Percentiles rank a stretch among this genome's conserved stretches.
Conservation (phyloP, 2,329 filamentous ascomycete genomes). For the Ramichloridium luteum region DNA sequence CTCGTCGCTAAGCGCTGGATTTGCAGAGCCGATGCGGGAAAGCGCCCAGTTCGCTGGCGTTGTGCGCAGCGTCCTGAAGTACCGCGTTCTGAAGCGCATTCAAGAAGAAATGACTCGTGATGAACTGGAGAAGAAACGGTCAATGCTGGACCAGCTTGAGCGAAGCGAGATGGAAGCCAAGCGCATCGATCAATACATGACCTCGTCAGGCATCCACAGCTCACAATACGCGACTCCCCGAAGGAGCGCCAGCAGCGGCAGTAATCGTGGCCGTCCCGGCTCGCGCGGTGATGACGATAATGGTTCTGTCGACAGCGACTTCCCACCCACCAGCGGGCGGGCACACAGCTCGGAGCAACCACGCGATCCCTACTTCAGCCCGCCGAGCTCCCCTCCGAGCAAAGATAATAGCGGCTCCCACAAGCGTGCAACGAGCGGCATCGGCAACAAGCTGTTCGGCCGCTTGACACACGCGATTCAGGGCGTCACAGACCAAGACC, state of each 20-base stretch:
- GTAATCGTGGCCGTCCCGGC: slow-evolving; percentile 21
- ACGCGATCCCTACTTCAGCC: slow-evolving; percentile 24
- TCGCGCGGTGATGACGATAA: slow-evolving; percentile 51
- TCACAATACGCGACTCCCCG: slow-evolving; percentile 43
- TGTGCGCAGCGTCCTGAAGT: slow-evolving; percentile 76
- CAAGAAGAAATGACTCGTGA: slow-evolving; percentile 97
- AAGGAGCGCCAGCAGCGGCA: slow-evolving; percentile 43
- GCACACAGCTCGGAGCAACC: slow-evolving; percentile 59
- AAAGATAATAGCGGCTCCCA: slow-evolving; percentile 33
- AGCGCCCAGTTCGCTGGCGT: slow-evolving; percentile 95
- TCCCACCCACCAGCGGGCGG: slow-evolving; percentile 57
- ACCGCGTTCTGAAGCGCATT: slow-evolving; percentile 82
- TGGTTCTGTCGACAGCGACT: slow-evolving; percentile 89
- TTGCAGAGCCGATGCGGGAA: slow-evolving; percentile 95
- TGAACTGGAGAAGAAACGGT: slow-evolving; percentile 76
- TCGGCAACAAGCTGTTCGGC: slow-evolving; percentile 87
- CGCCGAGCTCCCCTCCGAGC: slow-evolving; percentile 15
- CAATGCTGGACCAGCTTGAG: slow-evolving; percentile 77
- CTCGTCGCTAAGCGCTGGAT: slow-evolving; percentile 75
- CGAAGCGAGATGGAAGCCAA: slow-evolving; percentile 84
- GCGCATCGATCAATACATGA: slow-evolving; percentile 86
- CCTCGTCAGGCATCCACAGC: slow-evolving; percentile 49
- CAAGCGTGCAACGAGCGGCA: slow-evolving; percentile 72
- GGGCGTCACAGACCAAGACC: slow-evolving; percentile 90
- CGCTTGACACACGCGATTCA: slow-evolving; percentile 91